These are phyloP conservation scores for Talaromyces rugulosus DNA, from an alignment of 2,329 filamentous ascomycete genomes.

Conservation along the genomic window DNA sequence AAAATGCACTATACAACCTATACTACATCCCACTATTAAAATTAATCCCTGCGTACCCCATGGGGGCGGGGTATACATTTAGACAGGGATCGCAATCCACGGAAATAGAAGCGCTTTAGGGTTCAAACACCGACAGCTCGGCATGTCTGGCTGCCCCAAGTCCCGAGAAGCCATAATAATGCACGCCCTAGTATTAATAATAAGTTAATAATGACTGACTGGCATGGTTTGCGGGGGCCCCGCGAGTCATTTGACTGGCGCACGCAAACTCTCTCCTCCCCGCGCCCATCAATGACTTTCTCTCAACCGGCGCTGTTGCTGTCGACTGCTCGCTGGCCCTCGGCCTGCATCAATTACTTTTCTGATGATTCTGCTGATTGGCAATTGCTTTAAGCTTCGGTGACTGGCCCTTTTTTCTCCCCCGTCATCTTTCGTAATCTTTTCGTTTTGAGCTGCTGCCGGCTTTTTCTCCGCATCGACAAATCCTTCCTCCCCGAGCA, in stretches of 20 bases:
- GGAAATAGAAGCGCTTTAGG: neutral
- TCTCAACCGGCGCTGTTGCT: no score
- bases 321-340: neutral
- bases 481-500: neutral
- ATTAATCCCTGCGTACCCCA: neutral
- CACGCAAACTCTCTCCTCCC: neutral
- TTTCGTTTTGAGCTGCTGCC: neutral
- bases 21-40: neutral
- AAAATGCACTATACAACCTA: neutral
- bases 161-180: neutral
- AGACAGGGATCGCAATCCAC: no score
- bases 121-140: neutral
- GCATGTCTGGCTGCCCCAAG: neutral
- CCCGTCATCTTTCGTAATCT: slow-evolving; percentile 5
- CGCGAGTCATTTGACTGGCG: neutral
- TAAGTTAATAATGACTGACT: neutral
- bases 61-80: neutral
- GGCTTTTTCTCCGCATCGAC: neutral
- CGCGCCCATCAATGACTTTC: neutral
- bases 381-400: neutral
- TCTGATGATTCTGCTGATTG: neutral
- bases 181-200: neutral
- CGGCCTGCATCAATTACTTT: neutral
- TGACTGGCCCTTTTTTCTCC: neutral
- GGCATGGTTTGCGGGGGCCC: neutral